phyloP scores from a whole-genome alignment of 2,329 filamentous ascomycete species.

The Tricladium varicosporioides region DNA sequence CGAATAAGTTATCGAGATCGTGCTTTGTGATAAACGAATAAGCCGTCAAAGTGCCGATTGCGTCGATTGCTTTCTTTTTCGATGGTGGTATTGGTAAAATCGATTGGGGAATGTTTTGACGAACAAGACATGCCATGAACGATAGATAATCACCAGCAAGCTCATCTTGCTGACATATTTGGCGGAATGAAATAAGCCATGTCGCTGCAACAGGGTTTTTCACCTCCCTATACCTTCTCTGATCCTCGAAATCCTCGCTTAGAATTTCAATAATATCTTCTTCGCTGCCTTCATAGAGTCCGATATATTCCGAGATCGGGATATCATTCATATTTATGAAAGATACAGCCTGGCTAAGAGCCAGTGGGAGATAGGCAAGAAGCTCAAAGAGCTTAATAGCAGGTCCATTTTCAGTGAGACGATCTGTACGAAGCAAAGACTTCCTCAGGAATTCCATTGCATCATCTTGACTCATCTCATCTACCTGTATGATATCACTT shows the following conservation, averaged over 20 bases:
- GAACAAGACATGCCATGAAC: slow-evolving; percentile 11
- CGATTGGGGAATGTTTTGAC: background rate
- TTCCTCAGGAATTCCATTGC: background rate
- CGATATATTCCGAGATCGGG: background rate
- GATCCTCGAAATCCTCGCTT: background rate
- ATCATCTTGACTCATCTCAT: background rate
- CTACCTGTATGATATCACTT: background rate
- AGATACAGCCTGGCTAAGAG: background rate
- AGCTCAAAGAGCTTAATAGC: background rate
- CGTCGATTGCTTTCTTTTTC: slow-evolving; percentile 15
- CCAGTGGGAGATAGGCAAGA: background rate
- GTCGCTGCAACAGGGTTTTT: background rate
- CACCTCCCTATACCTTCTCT: background rate
- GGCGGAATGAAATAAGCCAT: background rate
- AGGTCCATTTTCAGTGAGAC: too few relatives aligned
- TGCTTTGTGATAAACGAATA: slow-evolving; percentile 5
- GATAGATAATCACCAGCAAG: slow-evolving; percentile 2
- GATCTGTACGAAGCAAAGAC: too few relatives aligned
- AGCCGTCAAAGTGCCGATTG: slow-evolving; percentile 1
- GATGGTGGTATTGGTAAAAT: background rate
- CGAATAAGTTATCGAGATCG: background rate
- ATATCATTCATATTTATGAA: background rate
- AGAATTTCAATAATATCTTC: background rate
- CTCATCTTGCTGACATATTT: slow-evolving; percentile 1
- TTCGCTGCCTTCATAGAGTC: background rate